Conservation (phyloP, 306 rosid species). For the Rosa multiflora region DNA sequence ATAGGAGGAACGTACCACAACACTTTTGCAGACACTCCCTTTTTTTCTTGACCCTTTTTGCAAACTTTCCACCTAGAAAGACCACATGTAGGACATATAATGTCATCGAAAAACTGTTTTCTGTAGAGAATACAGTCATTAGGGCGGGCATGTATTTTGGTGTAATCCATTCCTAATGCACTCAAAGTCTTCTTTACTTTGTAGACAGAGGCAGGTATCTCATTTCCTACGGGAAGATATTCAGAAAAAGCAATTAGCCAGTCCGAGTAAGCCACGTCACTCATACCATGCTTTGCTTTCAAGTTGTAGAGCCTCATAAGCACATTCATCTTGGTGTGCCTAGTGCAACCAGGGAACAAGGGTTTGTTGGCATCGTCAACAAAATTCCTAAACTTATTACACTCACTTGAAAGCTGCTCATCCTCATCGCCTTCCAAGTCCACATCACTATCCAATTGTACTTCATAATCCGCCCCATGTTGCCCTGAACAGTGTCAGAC, state of each 20-base stretch:
- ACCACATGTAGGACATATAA: too few relatives aligned
- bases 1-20: background rate
- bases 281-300: background rate
- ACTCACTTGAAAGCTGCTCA: background rate
- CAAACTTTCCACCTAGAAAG: too few relatives aligned
- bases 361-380: background rate
- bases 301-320: background rate
- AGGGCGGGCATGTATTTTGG: background rate
- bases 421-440: background rate
- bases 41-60: background rate
- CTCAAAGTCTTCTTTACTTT: background rate
- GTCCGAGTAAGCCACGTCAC: background rate
- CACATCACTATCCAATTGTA: background rate
- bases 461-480: background rate
- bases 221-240: background rate
- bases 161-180: background rate
- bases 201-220: background rate
- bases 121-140: background rate
- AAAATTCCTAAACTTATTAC: background rate
- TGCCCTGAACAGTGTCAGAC: background rate
- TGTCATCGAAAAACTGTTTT: background rate
- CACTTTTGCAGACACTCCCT: background rate
- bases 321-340: background rate
- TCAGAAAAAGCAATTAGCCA: background rate
- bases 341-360: background rate